phyloP scores from a whole-genome alignment of 1,284 basidiomycete genomes.

The Anthracocystis setariae region DNA sequence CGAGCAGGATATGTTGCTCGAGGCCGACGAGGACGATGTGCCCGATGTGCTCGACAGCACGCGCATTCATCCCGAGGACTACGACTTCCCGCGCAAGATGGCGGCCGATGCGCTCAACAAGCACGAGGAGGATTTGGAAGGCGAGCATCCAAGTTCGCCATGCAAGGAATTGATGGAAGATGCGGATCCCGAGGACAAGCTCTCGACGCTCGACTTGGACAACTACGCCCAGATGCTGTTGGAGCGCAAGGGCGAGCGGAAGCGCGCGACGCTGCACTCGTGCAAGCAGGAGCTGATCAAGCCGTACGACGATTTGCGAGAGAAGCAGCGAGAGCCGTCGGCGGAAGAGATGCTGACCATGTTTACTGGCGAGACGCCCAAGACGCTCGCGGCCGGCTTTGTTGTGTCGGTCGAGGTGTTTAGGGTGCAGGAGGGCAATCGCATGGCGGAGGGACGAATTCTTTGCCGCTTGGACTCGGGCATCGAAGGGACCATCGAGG shows the following conservation, averaged over 20 bases:
- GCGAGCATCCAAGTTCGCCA: conserved; percentile 59
- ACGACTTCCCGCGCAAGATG: conserved; percentile 97
- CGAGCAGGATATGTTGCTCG: conserved; percentile 65
- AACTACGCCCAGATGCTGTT: conserved; percentile 91
- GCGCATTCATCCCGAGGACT: conserved; percentile 97
- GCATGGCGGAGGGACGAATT: conserved; percentile 57
- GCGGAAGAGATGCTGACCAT: conserved; percentile 89
- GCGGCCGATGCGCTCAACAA: conserved; percentile 94
- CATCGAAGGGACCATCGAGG: conserved; percentile 70
- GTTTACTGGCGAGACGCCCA: conserved; percentile 89
- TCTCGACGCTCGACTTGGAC: conserved; percentile 91
- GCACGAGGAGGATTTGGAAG: conserved; percentile 66
- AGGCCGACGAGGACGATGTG: conserved; percentile 75
- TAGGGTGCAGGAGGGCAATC: conserved; percentile 69
- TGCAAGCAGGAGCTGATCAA: conserved; percentile 78
- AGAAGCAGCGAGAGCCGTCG: conserved; percentile 76
- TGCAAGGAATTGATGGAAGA: conserved; percentile 81
- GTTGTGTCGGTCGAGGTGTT: conserved; percentile 85
- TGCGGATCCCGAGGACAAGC: conserved; percentile 80
- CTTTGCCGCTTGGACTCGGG: conserved; percentile 88
- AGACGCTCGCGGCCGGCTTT: conserved; percentile 81
- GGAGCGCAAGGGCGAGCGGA: conserved; percentile 71
- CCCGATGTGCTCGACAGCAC: conserved; percentile 94
- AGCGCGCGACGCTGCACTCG: conserved; percentile 78
- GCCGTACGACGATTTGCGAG: conserved; percentile 84